Conservation (phyloP, 2,329 filamentous ascomycete genomes). For the Diplodia seriata region DNA sequence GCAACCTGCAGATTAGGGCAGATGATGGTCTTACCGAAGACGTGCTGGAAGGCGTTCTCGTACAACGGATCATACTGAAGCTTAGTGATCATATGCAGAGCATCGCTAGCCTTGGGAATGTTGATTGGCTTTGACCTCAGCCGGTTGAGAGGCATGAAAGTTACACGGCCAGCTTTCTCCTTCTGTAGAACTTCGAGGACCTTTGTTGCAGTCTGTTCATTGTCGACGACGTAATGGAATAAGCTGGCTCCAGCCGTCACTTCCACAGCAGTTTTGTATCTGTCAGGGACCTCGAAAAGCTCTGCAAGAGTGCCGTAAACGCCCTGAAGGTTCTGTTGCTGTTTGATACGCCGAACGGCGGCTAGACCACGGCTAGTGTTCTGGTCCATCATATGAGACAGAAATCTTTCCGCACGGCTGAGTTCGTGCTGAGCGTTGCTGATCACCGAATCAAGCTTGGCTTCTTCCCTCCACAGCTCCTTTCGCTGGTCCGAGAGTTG, state of each 20-base stretch:
- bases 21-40: conserved; percentile 94
- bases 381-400: conserved; percentile 87
- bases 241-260: conserved; percentile 90
- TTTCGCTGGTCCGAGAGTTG: conserved; percentile 86
- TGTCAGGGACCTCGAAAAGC: conserved; percentile 83
- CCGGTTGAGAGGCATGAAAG: conserved; percentile 91
- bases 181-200: conserved; percentile 81
- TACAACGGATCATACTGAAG: conserved; percentile 78
- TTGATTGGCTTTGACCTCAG: conserved; percentile 74
- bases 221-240: conserved; percentile 96
- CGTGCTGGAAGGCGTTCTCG: conserved; percentile 87
- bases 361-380: conserved; percentile 85
- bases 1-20: conserved; percentile 89
- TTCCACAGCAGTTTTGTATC: conserved; percentile 87
- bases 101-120: conserved; percentile 84
- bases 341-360: conserved; percentile 83
- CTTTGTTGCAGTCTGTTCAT: conserved; percentile 82
- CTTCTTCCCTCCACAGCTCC: conserved; percentile 85
- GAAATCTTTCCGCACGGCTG: conserved; percentile 75
- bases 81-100: conserved; percentile 84
- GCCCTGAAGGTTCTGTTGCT: conserved; percentile 78
- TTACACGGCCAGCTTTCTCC: conserved; percentile 83
- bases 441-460: conserved; percentile 80
- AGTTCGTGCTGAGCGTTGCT: conserved; percentile 77
- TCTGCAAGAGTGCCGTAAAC: conserved; percentile 94